phyloP scores from a whole-genome alignment of 441 rosid species.

The Eugenia klotzschiana region DNA sequence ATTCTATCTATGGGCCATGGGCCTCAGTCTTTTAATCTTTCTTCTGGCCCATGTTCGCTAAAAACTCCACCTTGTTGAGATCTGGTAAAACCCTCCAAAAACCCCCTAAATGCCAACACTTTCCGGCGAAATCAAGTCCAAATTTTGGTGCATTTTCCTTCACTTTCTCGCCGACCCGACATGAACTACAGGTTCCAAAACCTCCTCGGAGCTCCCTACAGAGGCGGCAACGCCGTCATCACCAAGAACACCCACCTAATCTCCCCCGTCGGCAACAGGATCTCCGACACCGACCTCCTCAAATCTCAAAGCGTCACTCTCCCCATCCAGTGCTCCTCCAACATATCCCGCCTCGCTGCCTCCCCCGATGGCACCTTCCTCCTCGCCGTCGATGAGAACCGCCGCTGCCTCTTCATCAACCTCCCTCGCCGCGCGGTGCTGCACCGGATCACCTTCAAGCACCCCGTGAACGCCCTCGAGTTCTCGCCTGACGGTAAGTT shows the following conservation, averaged over 20 bases:
- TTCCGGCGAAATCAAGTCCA: neutral
- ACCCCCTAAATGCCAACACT: neutral
- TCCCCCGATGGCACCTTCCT: conserved; percentile 77
- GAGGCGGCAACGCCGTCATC: conserved; percentile 71
- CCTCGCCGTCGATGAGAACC: conserved; percentile 61
- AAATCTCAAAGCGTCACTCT: conserved; percentile 65
- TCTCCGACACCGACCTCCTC: conserved; percentile 74
- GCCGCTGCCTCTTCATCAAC: conserved; percentile 71
- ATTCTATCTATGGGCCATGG: neutral
- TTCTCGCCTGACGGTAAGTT: conserved; percentile 69
- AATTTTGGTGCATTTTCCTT: neutral
- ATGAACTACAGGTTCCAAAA: conserved; percentile 84
- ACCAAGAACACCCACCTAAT: conserved; percentile 52
- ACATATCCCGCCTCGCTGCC: conserved; percentile 60
- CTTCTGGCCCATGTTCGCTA: neutral
- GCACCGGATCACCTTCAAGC: conserved; percentile 58
- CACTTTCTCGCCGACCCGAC: conserved; percentile 3
- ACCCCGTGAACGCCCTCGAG: conserved; percentile 35
- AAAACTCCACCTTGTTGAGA: neutral
- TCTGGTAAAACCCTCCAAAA: neutral
- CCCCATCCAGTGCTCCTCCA: conserved; percentile 53
- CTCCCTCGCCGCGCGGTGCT: conserved; percentile 56
- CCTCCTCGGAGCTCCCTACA: conserved; percentile 79
- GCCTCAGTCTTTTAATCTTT: neutral
- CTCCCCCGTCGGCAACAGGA: conserved; percentile 79